These are phyloP conservation scores for Magnusiomyces paraingens DNA, from an alignment of 1,139 yeast species.

Conservation along the genomic window DNA sequence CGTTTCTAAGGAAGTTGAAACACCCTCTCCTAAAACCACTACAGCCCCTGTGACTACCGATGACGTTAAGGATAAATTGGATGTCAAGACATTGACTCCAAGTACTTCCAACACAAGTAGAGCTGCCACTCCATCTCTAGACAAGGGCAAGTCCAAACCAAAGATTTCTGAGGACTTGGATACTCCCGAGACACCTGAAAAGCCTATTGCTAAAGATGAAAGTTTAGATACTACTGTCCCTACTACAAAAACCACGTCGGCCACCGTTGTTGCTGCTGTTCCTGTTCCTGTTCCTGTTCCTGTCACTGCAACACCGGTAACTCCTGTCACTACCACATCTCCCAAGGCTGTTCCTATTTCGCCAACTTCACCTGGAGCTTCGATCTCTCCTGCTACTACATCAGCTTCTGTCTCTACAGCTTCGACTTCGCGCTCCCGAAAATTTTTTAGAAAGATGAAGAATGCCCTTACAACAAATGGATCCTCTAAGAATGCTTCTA, in stretches of 20 bases:
- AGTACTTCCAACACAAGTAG: neutral
- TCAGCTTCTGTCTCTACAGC: conserved; percentile 4
- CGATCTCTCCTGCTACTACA: neutral
- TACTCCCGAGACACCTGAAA: neutral
- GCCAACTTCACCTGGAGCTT: conserved; percentile 1
- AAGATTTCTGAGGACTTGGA: conserved; percentile 3
- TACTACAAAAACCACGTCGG: neutral
- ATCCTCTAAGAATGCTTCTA: neutral
- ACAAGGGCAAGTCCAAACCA: neutral
- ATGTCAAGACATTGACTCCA: neutral
- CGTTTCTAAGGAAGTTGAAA: conserved; percentile 1
- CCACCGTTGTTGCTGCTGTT: conserved; percentile 1
- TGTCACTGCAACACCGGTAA: neutral
- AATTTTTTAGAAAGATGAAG: conserved; percentile 5
- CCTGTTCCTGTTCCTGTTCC: neutral
- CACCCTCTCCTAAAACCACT: neutral
- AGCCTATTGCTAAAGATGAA: neutral
- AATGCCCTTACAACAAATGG: neutral
- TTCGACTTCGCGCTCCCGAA: neutral
- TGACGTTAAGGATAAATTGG: neutral
- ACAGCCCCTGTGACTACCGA: neutral
- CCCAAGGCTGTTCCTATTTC: neutral
- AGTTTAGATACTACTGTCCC: conserved; percentile 1
- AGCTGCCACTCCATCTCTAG: neutral
- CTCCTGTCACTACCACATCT: conserved; percentile 1